Percentiles rank a stretch among this genome's conserved stretches.
Conservation (phyloP, 495 filamentous ascomycete genomes). For the Xylaria nigripes region DNA sequence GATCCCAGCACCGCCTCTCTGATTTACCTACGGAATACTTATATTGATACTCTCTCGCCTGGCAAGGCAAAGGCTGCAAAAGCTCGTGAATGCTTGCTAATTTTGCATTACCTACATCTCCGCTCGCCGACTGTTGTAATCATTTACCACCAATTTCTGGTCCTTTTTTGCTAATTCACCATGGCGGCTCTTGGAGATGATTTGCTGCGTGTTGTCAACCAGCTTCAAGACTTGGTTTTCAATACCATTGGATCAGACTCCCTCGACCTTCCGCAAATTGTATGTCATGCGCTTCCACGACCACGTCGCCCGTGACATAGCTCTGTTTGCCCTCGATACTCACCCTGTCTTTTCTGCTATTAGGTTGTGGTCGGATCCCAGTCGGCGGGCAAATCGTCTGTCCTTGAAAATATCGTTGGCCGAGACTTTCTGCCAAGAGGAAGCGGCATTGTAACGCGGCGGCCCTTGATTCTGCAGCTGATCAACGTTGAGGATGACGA, state of each 20-base stretch:
- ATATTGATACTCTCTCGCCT: neutral
- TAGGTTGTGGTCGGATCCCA: constrained; percentile 98
- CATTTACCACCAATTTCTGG: neutral
- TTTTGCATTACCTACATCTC: neutral
- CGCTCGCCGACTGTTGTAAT: constrained; percentile 5
- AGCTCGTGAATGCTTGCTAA: neutral
- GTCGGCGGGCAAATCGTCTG: constrained; percentile 98
- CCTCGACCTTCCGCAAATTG: constrained; percentile 94
- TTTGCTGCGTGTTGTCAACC: constrained; percentile 86
- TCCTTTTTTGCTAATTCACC: constrained; percentile 10
- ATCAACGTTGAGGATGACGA: constrained; percentile 91
- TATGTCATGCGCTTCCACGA: constrained; percentile 41
- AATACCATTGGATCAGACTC: constrained; percentile 99
- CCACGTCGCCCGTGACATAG: neutral
- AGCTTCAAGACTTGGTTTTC: constrained; percentile 95
- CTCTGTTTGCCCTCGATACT: constrained; percentile 8
- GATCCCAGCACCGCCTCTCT: neutral
- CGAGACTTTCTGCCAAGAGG: constrained; percentile 94
- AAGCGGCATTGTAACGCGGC: constrained; percentile 89
- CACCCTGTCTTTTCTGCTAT: constrained; percentile 5
- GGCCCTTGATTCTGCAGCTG: constrained; percentile 91
- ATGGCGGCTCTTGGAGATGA: constrained; percentile 78
- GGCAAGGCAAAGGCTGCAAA: constrained; percentile 1
- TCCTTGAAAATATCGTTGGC: constrained; percentile 97
- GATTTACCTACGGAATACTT: too few species aligned